Conservation (phyloP, 2,329 filamentous ascomycete species). For the Exophiala viscosa region DNA sequence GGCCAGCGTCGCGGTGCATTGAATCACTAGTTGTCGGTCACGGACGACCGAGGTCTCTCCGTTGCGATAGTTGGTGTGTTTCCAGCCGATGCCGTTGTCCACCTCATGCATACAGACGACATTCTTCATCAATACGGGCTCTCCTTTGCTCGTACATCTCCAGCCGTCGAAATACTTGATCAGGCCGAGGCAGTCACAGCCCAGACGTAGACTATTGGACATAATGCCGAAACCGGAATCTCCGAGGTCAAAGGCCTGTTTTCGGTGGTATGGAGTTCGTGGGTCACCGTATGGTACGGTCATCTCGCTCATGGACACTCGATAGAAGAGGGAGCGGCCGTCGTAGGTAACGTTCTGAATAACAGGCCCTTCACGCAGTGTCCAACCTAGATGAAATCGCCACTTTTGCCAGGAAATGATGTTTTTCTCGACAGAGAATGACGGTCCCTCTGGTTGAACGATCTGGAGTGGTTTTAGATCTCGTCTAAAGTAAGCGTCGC, state of each 20-base stretch:
- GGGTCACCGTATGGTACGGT: slow-evolving; percentile 66
- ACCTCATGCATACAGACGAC: slow-evolving; percentile 67
- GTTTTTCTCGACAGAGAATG: slow-evolving; percentile 56
- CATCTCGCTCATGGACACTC: slow-evolving; percentile 67
- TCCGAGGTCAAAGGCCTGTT: slow-evolving; percentile 70
- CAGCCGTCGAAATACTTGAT: slow-evolving; percentile 64
- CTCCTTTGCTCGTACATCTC: slow-evolving; percentile 52
- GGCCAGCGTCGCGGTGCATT: slow-evolving; percentile 64
- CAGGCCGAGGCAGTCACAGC: slow-evolving; percentile 66
- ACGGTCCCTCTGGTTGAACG: slow-evolving; percentile 65
- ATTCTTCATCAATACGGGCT: slow-evolving; percentile 51
- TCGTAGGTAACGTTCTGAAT: slow-evolving; percentile 68
- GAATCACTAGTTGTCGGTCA: slow-evolving; percentile 60
- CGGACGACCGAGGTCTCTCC: slow-evolving; percentile 59
- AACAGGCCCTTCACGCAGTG: slow-evolving; percentile 42
- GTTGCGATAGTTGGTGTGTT: slow-evolving; percentile 67
- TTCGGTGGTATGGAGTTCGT: slow-evolving; percentile 62
- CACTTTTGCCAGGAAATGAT: slow-evolving; percentile 62
- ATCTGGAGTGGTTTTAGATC: slow-evolving; percentile 69
- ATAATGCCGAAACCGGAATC: slow-evolving; percentile 64
- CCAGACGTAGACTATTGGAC: slow-evolving; percentile 64
- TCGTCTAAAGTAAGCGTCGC: too few relatives aligned
- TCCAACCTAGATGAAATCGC: slow-evolving; percentile 58
- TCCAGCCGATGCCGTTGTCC: slow-evolving; percentile 66
- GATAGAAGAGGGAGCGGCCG: slow-evolving; percentile 63